phyloP scores from a whole-genome alignment of 805 yeast genomes.

The Starmerella kuoi region DNA sequence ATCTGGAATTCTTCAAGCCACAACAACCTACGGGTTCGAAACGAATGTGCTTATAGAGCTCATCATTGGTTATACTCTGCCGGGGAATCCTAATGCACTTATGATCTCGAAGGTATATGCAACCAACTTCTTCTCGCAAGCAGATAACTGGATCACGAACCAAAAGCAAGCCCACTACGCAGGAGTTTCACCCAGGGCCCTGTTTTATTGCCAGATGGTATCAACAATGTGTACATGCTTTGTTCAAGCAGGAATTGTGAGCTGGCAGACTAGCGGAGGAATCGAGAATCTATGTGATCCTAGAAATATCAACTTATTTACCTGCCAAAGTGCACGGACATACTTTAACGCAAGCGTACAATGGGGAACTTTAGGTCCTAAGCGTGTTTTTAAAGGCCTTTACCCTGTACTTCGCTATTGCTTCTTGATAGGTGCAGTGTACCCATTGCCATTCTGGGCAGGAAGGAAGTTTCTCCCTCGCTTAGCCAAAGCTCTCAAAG shows the following conservation, averaged over 20 bases:
- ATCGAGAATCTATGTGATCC: slow-evolving; percentile 28
- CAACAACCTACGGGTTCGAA: slow-evolving; percentile 40
- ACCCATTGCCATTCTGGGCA: slow-evolving; percentile 17
- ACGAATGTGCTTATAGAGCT: slow-evolving; percentile 47
- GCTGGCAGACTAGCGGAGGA: slow-evolving; percentile 18
- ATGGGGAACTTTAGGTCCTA: slow-evolving; percentile 55
- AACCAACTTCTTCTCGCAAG: slow-evolving; percentile 50
- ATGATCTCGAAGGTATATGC: slow-evolving; percentile 42
- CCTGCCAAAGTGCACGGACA: slow-evolving; percentile 32
- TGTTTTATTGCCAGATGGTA: slow-evolving; percentile 16
- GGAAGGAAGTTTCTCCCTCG: slow-evolving; percentile 7
- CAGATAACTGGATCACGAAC: slow-evolving; percentile 47
- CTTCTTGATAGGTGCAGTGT: slow-evolving; percentile 41
- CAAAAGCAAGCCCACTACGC: slow-evolving; percentile 46
- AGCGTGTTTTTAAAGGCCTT: slow-evolving; percentile 35
- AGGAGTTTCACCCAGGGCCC: slow-evolving; percentile 18
- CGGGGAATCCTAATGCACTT: slow-evolving; percentile 44
- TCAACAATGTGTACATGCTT: slow-evolving; percentile 13
- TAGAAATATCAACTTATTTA: slow-evolving; percentile 31
- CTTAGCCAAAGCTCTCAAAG: neutral
- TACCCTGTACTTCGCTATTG: slow-evolving; percentile 53
- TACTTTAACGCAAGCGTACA: slow-evolving; percentile 41
- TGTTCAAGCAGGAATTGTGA: slow-evolving; percentile 17
- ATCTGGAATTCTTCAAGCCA: slow-evolving; percentile 42
- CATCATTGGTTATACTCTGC: slow-evolving; percentile 46